Base-by-base conservation (phyloP, 2,329 filamentous ascomycete species). In the Colletotrichum scovillei region DNA sequence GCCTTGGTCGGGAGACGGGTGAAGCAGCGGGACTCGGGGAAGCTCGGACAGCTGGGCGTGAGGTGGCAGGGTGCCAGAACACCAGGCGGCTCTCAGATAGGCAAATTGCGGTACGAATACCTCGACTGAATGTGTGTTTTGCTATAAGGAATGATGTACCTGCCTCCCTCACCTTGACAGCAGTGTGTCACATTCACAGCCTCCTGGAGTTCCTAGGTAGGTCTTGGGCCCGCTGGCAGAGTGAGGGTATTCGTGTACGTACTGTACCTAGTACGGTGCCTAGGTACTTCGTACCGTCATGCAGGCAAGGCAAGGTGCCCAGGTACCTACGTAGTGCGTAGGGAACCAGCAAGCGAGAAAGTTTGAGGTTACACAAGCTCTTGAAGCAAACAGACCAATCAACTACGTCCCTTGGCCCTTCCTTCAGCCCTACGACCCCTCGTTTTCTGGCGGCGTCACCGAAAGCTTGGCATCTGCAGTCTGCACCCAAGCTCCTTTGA, bases 381-480 rank as follows among this genome's bases (percentile, higher is more conserved):
- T 32, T 24, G 66, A 55, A 2, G 19, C 58, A 64, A 32, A 55
- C 8, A 14, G n/a, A 3, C 69, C 65, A 69, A 72, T 69, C 65
- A 63, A 9, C 8, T 7, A n/a, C n/a, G 24, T 4, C 12, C 38
- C 19, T 24, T 7, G 12, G 30, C 24, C 30, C 53, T 26, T 19
- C 49, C 35, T 63, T 72, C 69, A 72, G 69, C 69, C 69, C 69
- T 72, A 72, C 30, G 28, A 14, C 28, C 52, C 28, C 52, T 62
- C 28, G 58, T 42, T 63, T 53, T 30, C 53, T 66, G 57, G 58
- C 69, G 69, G 69, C 52, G 65, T 69, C 69, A 57, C 69, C 69
- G 69, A 72, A 49, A 57, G 69, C 65, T 69, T 72, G 69, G 69
- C 69, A 63, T n/a, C 28, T 63, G 65, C 65, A 59, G 57, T n/a